Base-by-base conservation (phyloP, 495 filamentous ascomycete species). In the Opeltia flavorubescens region DNA sequence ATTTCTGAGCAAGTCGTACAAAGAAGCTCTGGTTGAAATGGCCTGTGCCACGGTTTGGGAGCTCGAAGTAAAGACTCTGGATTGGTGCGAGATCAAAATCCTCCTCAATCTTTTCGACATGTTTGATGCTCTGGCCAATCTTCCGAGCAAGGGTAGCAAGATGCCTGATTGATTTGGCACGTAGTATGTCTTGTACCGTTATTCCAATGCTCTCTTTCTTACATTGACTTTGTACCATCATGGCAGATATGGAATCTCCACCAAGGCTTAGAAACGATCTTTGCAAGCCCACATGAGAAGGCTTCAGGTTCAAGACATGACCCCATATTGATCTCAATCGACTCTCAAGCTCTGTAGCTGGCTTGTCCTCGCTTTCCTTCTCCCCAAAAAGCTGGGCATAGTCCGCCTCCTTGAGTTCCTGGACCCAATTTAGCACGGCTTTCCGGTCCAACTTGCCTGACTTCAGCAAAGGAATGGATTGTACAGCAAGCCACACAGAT, bases 21-120 rank as follows among this genome's bases (percentile, higher is more conserved):
- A 83, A 57, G 31, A 84, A 67, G 44, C 81, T 82, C 53, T 83
- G 80, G 55, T 86, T 85, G 56, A 83, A 88, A 46, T 83, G 76
- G n/a, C 77, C 77, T 50, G 74, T 67, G 0, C 68, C 71, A 18
- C 78, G 70, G 29, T 63, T 58, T 0, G 64, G 63, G 21, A 68
- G 57, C 31, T 78, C 67, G 48, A 84, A 86, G 57, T 83, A 84
- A 13, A 86, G 60, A 20, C 71, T 66, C 55, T 88, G 82, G 59
- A 86, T 84, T 0, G 83, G 83, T 0, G 81, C 78, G 5, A 88
- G 67, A 4, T 71, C 69, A 51, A 85, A 86, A 26, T 61, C 60
- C 40, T 74, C 67, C 21, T 68, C 61, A 2, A 66, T 48, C 13
- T 53, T 47, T 47, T 74, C 70, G 24, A 66, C 47, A 34, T 71